phyloP scores from a whole-genome alignment of 345 rosid genomes.

The Bretschneidera sinensis region DNA sequence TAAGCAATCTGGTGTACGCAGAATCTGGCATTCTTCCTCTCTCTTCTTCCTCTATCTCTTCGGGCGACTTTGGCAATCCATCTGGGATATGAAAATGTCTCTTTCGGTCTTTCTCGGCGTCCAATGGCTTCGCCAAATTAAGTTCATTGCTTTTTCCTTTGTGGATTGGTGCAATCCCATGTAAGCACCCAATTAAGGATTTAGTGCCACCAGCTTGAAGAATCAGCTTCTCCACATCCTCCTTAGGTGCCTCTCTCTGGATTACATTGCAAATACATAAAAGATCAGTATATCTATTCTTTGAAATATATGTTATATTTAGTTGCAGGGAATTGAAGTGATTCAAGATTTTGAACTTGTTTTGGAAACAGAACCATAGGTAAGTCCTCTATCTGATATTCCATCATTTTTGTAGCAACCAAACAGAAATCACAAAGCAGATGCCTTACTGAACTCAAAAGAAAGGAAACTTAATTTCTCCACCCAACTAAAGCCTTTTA shows the following conservation, averaged over 20 bases:
- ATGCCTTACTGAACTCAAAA: background rate
- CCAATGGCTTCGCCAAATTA: slow-evolving; percentile 15
- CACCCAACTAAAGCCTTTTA: too few species aligned
- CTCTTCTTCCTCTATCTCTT: slow-evolving; percentile 84
- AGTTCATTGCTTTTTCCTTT: slow-evolving; percentile 26
- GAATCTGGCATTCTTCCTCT: slow-evolving; percentile 73
- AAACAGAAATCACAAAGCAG: background rate
- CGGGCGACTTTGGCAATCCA: slow-evolving; percentile 66
- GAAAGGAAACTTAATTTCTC: too few species aligned
- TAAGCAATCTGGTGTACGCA: slow-evolving; percentile 60
- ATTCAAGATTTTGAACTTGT: too few species aligned
- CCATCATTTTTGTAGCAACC: too few species aligned
- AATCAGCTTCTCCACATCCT: slow-evolving; percentile 62
- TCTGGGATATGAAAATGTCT: slow-evolving; percentile 55
- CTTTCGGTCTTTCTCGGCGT: slow-evolving; percentile 21
- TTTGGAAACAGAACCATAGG: too few species aligned
- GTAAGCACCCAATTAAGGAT: slow-evolving; percentile 61
- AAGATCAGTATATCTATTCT: background rate
- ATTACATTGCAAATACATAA: slow-evolving; percentile 9
- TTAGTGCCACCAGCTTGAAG: slow-evolving; percentile 61
- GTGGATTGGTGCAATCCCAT: slow-evolving; percentile 48
- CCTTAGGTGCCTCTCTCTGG: slow-evolving; percentile 48
- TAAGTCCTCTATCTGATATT: too few species aligned
- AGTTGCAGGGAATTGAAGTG: too few species aligned
- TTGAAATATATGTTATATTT: background rate